Base-by-base conservation (phyloP, 768 basidiomycete genomes). In the Daedaleopsis sinensis region DNA sequence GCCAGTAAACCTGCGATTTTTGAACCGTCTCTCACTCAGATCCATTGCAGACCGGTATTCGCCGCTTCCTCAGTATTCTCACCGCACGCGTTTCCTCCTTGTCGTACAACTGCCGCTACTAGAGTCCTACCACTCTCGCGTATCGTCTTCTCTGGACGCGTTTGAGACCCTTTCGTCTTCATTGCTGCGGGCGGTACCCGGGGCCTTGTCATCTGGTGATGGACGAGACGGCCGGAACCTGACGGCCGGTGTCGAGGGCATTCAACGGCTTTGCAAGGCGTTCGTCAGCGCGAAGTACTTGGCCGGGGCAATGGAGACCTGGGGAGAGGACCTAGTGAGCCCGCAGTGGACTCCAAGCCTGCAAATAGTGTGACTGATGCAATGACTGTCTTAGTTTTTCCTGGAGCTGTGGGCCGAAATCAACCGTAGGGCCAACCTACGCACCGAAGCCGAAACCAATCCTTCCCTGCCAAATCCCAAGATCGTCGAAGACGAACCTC, bases 141-240 rank as follows among this genome's bases (percentile, higher is more conserved):
- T 99, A 72, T 80, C 85, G 1, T 84, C 89, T 10, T 94, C 95
- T 10, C 77, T 98, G 24, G 94, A 98, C 68, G 96, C 96, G 0
- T 98, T 98, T 67, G 97, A 98, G 73, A 90, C 89, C 1, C 79
- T 97, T 6, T 93, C 94, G 1, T 94, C 91, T 35, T 84, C 89
- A 0, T 86, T 99, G 65, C 85, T 95, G 44, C 89, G 94, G 15
- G 90, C 90, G 4, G 95, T 98, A 1, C 97, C 97, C 1, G 97
- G 97, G 18, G 94, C 94, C 0, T 80, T 98, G 43, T 82, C 85
- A 48, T 80, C 79, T 49, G 77, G 79, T 32, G 72, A 78, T 35
- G 79, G 83, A 5, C 56, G 70, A 4, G 74, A 76, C 57, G 78
- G 85, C 9, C 79, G 80, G 59, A 82, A 81, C 59, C 78, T 94